These are phyloP conservation scores for Lepidium didymum DNA, from an alignment of 345 rosid species.

Conservation along the genomic window DNA sequence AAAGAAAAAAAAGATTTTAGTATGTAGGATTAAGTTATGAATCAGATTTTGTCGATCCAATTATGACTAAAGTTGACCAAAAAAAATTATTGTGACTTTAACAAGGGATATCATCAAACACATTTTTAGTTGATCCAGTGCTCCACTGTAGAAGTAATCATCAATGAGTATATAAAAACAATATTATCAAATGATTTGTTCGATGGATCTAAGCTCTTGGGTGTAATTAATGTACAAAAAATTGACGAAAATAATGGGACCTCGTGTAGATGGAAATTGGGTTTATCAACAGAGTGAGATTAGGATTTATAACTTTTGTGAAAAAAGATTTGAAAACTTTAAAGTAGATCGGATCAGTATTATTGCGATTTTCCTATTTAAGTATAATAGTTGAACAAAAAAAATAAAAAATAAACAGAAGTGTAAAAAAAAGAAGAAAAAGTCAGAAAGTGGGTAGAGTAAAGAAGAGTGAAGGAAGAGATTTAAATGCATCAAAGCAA, in stretches of 20 bases:
- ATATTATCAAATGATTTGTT: background rate
- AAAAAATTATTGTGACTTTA: too few species aligned
- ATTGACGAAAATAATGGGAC: background rate
- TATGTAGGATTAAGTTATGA: too few species aligned
- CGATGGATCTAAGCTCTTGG: background rate
- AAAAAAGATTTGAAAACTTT: background rate
- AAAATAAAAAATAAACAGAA: background rate
- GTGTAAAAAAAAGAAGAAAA: background rate
- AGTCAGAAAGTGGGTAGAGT: conserved; percentile 8
- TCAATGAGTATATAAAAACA: background rate
- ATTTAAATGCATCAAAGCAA: conserved; percentile 38
- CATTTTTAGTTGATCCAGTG: background rate
- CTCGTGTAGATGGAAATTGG: background rate
- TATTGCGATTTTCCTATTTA: background rate
- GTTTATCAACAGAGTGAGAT: background rate
- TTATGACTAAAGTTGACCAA: too few species aligned
- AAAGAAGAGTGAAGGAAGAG: conserved; percentile 3
- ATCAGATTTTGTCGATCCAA: too few species aligned
- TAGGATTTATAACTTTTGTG: background rate
- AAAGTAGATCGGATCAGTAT: background rate
- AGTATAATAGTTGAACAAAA: background rate
- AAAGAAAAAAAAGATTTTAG: too few species aligned
- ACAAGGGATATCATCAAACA: background rate
- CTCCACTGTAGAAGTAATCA: background rate
- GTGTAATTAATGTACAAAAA: background rate